A percentile compares a stretch with the other conserved stretches of the same genome.
Evolutionary conservation across 2,329 filamentous ascomycete genomes (phyloP).

Genomic region (Apiospora arundinis): DNA sequence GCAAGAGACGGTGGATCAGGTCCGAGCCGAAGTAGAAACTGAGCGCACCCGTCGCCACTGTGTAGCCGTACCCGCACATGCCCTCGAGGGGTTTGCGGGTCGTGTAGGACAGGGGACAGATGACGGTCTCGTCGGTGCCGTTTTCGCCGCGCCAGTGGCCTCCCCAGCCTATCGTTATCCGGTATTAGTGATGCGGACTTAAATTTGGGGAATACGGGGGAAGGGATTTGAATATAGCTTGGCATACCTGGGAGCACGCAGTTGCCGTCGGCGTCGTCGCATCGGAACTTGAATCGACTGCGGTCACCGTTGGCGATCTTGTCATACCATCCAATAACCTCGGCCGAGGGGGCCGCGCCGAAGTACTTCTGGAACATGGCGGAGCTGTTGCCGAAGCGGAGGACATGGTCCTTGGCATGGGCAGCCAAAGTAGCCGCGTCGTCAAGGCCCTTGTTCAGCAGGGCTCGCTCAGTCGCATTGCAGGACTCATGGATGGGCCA

Average conservation of each 20-base stretch:
- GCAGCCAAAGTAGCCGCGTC: conserved; percentile 64
- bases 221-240: background rate
- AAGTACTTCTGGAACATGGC: conserved; percentile 71
- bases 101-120: conserved; percentile 68
- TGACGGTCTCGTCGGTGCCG: conserved; percentile 71
- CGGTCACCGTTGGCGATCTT: conserved; percentile 65
- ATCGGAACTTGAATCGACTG: conserved; percentile 65
- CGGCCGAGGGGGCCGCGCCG: conserved; percentile 62
- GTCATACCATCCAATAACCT: conserved; percentile 65
- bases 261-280: conserved; percentile 72
- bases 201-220: background rate
- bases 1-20: conserved; percentile 70
- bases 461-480: conserved; percentile 64
- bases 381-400: conserved; percentile 62
- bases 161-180: conserved; percentile 57
- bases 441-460: conserved; percentile 61
- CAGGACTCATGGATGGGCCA: conserved; percentile 69
- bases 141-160: conserved; percentile 73
- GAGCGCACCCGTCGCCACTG: conserved; percentile 59
- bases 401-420: conserved; percentile 68
- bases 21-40: conserved; percentile 72
- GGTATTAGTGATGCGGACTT: background rate
- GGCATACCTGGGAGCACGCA: conserved; percentile 56
- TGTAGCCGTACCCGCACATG: conserved; percentile 69
- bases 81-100: conserved; percentile 62